Evolutionary conservation across 2,329 filamentous ascomycete genomes (phyloP), one percentile per base, ranked within the genome.

Genomic region (Podosphaera leucotricha): DNA sequence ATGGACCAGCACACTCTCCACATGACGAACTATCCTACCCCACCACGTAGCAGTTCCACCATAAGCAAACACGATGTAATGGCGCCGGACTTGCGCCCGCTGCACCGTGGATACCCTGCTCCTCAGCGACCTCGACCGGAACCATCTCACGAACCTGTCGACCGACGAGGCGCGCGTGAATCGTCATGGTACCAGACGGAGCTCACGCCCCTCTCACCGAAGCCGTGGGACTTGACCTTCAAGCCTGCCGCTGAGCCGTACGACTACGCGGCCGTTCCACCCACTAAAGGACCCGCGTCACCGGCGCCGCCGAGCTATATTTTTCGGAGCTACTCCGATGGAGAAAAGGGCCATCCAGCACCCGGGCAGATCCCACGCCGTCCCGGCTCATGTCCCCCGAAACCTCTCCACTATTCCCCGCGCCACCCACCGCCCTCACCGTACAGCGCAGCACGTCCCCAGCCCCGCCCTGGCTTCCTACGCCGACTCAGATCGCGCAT

Each of bases 371-470:
- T 38, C 16, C 28, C 38, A 15, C 40, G 37, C 21, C 37, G 37
- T 35, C 43, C 18, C 40, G 20, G 18, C 36, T 43, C 22, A 40
- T 39, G 20, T 13, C 45, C 47, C 28, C 48, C 44, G 4, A 43
- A 38, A 44, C 49, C 48, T 6, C 21, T 53, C 33, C 44, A 48
- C 44, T 53, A 46, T 46, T 52, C 51, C 1, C 54, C 53, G 13
- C 44, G 44, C 8, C 54, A 54, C 26, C 44, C 43, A 19, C 44
- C 47, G 2, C 50, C 52, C 2, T 48, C 50, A 13, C 54, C 55
- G 4, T 55, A 54, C 45, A 52, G 45, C 40, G 45, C 46, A 6
- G 48, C 49, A 10, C 51, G 55, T 11, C 55, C 55, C 1, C 41
- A 46, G 13, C 53, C 54, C 1, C 47, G 55, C 6, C 50, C 49